Percentiles rank a stretch among this genome's conserved stretches.
Conservation (phyloP, 352 stramenopile species). For the Globisporangium okanoganense region DNA sequence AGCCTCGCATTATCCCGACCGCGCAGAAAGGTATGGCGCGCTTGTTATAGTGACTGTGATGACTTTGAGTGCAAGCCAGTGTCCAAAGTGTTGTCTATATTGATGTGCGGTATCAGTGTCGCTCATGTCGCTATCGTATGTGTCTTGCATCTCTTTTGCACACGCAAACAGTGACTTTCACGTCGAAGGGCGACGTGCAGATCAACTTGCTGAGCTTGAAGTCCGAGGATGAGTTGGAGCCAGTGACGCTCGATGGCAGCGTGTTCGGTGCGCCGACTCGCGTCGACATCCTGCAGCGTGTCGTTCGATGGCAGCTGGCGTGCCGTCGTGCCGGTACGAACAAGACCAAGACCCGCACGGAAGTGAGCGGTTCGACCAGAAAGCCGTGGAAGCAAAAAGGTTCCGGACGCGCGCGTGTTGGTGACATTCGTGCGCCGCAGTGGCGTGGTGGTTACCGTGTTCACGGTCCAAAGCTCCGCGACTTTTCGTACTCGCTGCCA, state of each 20-base stretch:
- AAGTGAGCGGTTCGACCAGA: constrained; percentile 84
- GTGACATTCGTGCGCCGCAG: constrained; percentile 80
- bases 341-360: constrained; percentile 87
- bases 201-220: constrained; percentile 65
- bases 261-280: constrained; percentile 77
- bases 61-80: background rate
- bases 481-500: constrained; percentile 84
- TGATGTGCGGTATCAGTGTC: background rate
- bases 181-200: constrained; percentile 51
- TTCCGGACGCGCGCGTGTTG: constrained; percentile 79
- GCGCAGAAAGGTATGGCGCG: constrained; percentile 43
- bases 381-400: constrained; percentile 90
- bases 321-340: constrained; percentile 81
- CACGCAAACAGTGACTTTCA: constrained; percentile 31
- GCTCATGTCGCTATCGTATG: background rate
- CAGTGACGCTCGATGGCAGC: constrained; percentile 56
- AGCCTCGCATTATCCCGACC: constrained; percentile 57
- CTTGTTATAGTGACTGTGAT: background rate
- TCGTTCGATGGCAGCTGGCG: constrained; percentile 86
- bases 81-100: background rate
- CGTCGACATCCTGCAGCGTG: constrained; percentile 85
- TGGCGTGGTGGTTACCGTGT: constrained; percentile 84
- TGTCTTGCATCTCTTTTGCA: background rate
- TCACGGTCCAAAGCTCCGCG: constrained; percentile 78
- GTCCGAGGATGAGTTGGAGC: constrained; percentile 34